These are phyloP conservation scores for Tricholoma matsutake DNA, from an alignment of 768 basidiomycete genomes.

Conservation along the genomic window DNA sequence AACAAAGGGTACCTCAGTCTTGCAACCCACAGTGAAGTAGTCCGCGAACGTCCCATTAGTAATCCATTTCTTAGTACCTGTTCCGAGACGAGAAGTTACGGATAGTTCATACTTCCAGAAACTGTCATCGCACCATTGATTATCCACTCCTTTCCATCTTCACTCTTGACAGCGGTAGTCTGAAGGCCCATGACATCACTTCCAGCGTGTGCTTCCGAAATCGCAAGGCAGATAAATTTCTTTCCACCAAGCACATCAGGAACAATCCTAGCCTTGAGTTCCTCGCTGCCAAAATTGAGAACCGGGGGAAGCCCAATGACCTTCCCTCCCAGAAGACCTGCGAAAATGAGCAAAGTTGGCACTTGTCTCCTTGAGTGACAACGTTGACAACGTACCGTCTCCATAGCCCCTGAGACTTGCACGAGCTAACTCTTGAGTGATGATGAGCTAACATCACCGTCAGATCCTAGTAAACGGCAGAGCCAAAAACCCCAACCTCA, in stretches of 20 bases:
- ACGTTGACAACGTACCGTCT: conserved; percentile 50
- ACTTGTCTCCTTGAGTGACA: not conserved
- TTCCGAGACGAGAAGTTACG: not conserved
- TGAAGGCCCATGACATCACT: conserved; percentile 80
- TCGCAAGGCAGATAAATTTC: conserved; percentile 85
- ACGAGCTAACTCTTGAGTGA: conserved; percentile 80
- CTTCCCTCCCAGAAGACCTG: conserved; percentile 67
- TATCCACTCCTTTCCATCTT: conserved; percentile 82
- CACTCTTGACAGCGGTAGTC: conserved; percentile 74
- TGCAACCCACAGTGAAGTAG: conserved; percentile 72
- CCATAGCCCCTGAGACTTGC: conserved; percentile 76
- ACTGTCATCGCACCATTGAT: conserved; percentile 55
- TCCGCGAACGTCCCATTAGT: conserved; percentile 68
- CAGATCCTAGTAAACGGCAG: not conserved
- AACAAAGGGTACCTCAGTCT: conserved; percentile 44
- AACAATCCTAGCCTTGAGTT: conserved; percentile 53
- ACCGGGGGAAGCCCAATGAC: conserved; percentile 88
- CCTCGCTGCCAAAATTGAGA: conserved; percentile 80
- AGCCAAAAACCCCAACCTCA: conserved; percentile 39
- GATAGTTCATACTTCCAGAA: not conserved
- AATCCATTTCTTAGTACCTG: conserved; percentile 80
- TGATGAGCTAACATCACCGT: conserved; percentile 53
- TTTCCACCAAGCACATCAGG: conserved; percentile 71
- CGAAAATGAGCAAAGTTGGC: conserved; percentile 17
- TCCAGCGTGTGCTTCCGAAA: conserved; percentile 87